Percentiles rank a stretch among this genome's conserved stretches.
Conservation (phyloP, 2,329 filamentous ascomycete species). For the Ophiostoma sp. region DNA sequence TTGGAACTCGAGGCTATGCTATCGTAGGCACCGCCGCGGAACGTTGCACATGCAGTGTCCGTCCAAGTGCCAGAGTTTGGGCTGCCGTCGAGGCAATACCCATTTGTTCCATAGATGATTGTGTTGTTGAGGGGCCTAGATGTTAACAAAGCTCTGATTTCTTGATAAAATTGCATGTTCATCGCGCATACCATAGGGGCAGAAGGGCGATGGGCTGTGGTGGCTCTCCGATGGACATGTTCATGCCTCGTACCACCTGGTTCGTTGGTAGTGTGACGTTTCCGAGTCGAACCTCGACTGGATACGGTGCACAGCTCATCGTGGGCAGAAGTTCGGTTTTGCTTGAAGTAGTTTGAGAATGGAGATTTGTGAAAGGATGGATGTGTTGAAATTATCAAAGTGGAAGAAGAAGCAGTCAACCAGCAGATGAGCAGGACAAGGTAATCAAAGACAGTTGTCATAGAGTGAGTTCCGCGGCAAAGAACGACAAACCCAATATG, state of each 20-base stretch:
- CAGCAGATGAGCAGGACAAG: neutral
- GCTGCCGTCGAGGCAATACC: slow-evolving; percentile 18
- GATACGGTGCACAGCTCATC: slow-evolving; percentile 21
- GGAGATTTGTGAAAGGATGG: no score
- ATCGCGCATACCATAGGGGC: slow-evolving; percentile 20
- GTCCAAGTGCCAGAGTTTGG: slow-evolving; percentile 9
- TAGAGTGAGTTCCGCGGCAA: neutral
- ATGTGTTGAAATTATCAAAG: neutral
- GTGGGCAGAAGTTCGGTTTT: neutral
- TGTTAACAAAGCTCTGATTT: neutral
- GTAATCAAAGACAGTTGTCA: neutral
- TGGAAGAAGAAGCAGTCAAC: neutral
- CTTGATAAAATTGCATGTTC: neutral
- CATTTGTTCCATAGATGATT: slow-evolving; percentile 23
- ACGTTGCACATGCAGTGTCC: slow-evolving; percentile 21
- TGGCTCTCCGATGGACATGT: slow-evolving; percentile 23
- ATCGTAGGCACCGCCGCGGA: slow-evolving; percentile 24
- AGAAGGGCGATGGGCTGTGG: slow-evolving; percentile 22
- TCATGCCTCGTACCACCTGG: slow-evolving; percentile 21
- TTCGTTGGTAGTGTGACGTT: slow-evolving; percentile 22
- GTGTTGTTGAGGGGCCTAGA: slow-evolving; percentile 26
- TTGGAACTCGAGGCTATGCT: slow-evolving; percentile 13
- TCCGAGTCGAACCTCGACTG: slow-evolving; percentile 19
- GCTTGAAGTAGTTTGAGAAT: neutral
- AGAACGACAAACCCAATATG: neutral